Base-by-base conservation (phyloP, 108 stramenopile genomes). In the Aurantiochytrium sp. region DNA sequence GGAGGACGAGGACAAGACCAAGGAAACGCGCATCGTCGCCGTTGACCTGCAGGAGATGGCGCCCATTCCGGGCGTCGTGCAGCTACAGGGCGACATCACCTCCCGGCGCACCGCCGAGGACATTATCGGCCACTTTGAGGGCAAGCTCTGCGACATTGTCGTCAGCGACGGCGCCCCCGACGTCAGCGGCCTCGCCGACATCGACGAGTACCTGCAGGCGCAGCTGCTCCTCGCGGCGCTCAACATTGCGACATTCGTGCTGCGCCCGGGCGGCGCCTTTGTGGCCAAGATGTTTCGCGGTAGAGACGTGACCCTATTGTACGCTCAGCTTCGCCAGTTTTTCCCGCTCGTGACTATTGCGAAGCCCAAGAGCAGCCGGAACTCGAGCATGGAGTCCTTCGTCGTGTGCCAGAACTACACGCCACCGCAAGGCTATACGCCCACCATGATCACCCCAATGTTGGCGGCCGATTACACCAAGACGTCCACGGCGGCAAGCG, bases 151-250 rank as follows among this genome's bases (percentile, higher is more conserved):
- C n/a, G 96, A 99, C 87, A 93, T 99, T 4, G 98, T 99, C 24
- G 94, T 99, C 3, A 97, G 97, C 88, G 99, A 99, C 90, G 99
- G 99, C 36, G 99, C 99, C 12, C 99, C 99, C 4, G 99, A 99
- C 87, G 98, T 99, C 4, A 98, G 97, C 0, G 94, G 97, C 22
- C 92, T 98, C 52, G 97, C 97, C 85, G 95, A 97, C 55, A 91
- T 97, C 15, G 98, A 99, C 88, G 96, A 96, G 86, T 97, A 95
- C 90, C 55, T 97, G n/a, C 99, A 99, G 90, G 92, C 93, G 8
- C 96, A 98, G 91, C 92, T 99, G 52, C 87, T 99, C 41, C 88
- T 98, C 21, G 95, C 96, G 21, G 98, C 98, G 19, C 91, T 98
- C 45, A 94, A 95, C 89, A 98, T 99, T 73, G 94, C 97, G 2